Evolutionary conservation across 2,329 filamentous ascomycete species (phyloP), one percentile per base, ranked within the genome.

Genomic region (Domatiomyces globalis): DNA sequence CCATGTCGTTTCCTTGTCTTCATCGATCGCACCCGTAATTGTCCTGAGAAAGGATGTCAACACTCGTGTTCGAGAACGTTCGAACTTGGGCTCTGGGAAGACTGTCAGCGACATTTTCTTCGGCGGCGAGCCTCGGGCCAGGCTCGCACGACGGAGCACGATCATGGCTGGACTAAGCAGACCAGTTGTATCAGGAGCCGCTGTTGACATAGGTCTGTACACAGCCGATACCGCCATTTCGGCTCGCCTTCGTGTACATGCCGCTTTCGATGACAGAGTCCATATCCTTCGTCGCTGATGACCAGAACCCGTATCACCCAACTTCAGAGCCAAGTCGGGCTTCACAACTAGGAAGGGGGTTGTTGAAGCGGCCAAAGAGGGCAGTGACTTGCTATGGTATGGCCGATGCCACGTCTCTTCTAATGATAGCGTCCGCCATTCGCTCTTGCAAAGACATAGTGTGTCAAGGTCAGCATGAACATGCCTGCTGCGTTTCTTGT

Each of bases 131-230:
- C 7, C 20, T 18, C 46, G 33, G 8, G 44, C 39, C n/a, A 52
- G 52, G 6, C 56, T 59, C 10, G 58, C 58, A 2, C 58, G 56
- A 5, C 57, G 58, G 18, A 61, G 53, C n/a, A 56, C 59, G 15
- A 61, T 61, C 57, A 61, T 58, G 5, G 57, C 58, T 39, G 58
- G 58, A 48, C 57, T 59, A 42, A 29, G 48, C 9, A 19, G 45
- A 5, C 33, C 27, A 44, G 51, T 47, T n/a, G 39, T 50, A 27
- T 33, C 20, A 27, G 17, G 20, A 12, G 45, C 9, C 12, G 3
- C 45, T 4, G 20, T 18, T 8, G 17, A 22, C 9, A 15, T 8
- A 47, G 45, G 20, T 27, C 17, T 25, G 27, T 27, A 27, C 17
- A 27, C 25, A 12, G 27, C 45, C 45, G 45, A 25, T 15, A 39